These are phyloP conservation scores for Cucumis melo DNA, from an alignment of 306 rosid genomes.

Conservation along the genomic window DNA sequence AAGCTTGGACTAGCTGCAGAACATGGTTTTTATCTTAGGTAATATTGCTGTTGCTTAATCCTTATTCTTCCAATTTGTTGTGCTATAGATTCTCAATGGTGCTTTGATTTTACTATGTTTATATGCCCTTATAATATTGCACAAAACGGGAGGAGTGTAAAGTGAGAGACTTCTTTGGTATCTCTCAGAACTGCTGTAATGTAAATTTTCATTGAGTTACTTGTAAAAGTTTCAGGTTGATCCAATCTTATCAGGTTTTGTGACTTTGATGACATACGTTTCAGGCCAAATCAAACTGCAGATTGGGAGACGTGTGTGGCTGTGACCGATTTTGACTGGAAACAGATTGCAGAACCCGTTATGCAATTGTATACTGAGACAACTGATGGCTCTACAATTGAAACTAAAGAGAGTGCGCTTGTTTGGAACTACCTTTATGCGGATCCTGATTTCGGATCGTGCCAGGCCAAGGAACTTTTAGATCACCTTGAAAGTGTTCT, in stretches of 20 bases:
- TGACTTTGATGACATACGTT: background rate
- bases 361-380: constrained; percentile 77
- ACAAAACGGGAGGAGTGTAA: background rate
- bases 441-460: constrained; percentile 79
- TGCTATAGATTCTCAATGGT: background rate
- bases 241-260: background rate
- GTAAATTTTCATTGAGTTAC: background rate
- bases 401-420: constrained; percentile 74
- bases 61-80: background rate
- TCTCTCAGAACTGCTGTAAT: background rate
- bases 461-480: constrained; percentile 88
- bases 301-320: constrained; percentile 72
- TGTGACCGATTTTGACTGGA: constrained; percentile 59
- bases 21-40: constrained; percentile 79
- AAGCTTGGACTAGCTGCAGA: constrained; percentile 81
- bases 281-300: constrained; percentile 44
- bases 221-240: background rate
- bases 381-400: constrained; percentile 81
- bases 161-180: background rate
- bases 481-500: constrained; percentile 93
- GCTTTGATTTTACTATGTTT: background rate
- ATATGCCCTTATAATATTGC: background rate
- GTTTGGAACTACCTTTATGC: constrained; percentile 82
- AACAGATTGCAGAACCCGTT: constrained; percentile 73
- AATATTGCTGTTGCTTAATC: constrained; percentile 1